Evolutionary conservation across 202 grass and related monocot genomes (phyloP), one percentile per base, ranked within the genome.

Genomic region (Dendrocalamus latiflorus): DNA sequence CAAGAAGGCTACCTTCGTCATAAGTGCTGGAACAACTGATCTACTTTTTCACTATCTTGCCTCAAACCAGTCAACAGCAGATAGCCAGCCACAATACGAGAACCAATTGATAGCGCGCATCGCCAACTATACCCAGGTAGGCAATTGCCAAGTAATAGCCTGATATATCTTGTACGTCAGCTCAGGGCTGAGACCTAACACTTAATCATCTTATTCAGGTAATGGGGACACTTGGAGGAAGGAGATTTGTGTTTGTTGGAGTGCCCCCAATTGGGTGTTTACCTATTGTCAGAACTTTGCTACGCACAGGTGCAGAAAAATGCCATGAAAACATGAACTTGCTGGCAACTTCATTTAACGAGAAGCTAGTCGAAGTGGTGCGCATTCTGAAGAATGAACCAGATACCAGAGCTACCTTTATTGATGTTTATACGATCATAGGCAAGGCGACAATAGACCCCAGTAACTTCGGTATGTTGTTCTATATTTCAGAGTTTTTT

Each of bases 11-110:
- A 78, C 89, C 56, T 90, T 93, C 66, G 3, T 93, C 51, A 15
- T 93, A 54, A 88, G 88, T 76, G 81, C 91, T 47, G 91, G 91
- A 37, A 85, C 87, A 58, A 88, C 83, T n/a, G 91, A 93, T 68
- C 72, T 93, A 66, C 57, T 90, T 24, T 74, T 61, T 36, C 63
- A 66, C 66, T 81, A 90, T 58, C 62, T 81, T 36, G 50, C 77
- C 47, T 65, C 83, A 45, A 85, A 88, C 38, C 72, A 64, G 20
- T 67, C 88, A 22, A 34, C 17, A 49, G 49, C 78, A 82, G 53
- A 79, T 37, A 93, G 26, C 18, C 49, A 66, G 44, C 81, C 65
- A 4, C n/a, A 54, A 4, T 93, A 93, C 37, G 85, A 88, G 68
- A 83, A 74, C 68, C 83, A 76, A 65, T 37, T 90, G 54, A 76